Conservation (phyloP, 768 basidiomycete species). For the Glaciozyma antarctica region DNA sequence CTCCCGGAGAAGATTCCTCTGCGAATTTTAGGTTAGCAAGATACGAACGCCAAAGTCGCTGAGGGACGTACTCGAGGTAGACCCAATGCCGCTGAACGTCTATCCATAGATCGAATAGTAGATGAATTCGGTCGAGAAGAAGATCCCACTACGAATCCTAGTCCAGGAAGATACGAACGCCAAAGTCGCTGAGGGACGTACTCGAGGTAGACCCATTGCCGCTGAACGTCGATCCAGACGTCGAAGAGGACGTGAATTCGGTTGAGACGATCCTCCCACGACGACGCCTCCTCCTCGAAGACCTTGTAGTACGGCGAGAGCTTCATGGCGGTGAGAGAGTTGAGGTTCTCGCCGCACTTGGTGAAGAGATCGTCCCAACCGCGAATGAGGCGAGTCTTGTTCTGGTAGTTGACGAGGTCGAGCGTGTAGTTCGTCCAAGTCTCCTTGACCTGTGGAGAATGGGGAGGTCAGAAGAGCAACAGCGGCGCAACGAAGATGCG, state of each 20-base stretch:
- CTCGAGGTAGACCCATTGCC: slow-evolving; percentile 99
- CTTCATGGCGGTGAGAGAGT: slow-evolving; percentile 93
- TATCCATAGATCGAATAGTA: slow-evolving; percentile 98
- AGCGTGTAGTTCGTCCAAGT: slow-evolving; percentile 92
- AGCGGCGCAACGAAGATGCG: background rate
- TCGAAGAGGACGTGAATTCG: slow-evolving; percentile 94
- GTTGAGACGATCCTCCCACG: slow-evolving; percentile 45
- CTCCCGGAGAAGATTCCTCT: slow-evolving; percentile 95
- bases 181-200: slow-evolving; percentile 4
- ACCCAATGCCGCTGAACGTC: slow-evolving; percentile 99
- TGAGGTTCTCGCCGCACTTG: slow-evolving; percentile 94
- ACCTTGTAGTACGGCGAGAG: slow-evolving; percentile 97
- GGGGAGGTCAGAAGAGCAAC: background rate
- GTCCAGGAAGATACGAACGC: background rate
- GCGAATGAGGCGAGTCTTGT: slow-evolving; percentile 91
- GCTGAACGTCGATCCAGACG: slow-evolving; percentile 98
- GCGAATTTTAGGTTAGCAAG: background rate
- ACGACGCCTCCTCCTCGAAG: slow-evolving; percentile 42
- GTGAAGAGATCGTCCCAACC: slow-evolving; percentile 44
- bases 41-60: no score
- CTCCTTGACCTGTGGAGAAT: slow-evolving; percentile 72
- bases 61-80: slow-evolving; percentile 58
- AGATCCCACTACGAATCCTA: slow-evolving; percentile 28
- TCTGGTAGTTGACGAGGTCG: slow-evolving; percentile 96
- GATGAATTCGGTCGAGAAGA: slow-evolving; percentile 72